phyloP scores from a whole-genome alignment of 1,284 basidiomycete genomes.

The Caloboletus inedulis region DNA sequence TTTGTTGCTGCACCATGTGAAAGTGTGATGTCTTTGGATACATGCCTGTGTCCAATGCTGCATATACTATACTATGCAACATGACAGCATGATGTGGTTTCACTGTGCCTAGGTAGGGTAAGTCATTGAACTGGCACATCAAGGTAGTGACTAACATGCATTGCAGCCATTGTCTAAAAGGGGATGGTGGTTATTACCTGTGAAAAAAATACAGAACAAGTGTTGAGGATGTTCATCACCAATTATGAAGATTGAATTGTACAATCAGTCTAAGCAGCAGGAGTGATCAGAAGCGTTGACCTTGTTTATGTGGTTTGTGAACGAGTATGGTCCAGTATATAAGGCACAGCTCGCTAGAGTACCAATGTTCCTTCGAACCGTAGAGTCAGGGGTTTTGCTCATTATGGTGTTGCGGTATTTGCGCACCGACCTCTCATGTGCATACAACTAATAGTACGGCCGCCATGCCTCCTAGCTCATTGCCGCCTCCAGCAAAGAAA shows the following conservation, averaged over 20 bases:
- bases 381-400: conserved; percentile 11
- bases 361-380: background rate
- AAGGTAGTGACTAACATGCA: background rate
- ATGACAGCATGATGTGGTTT: background rate
- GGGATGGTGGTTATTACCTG: background rate
- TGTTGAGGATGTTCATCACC: background rate
- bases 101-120: background rate
- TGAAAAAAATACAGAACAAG: background rate
- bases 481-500: conserved; percentile 56
- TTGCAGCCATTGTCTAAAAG: background rate
- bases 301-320: no score
- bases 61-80: background rate
- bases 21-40: no score
- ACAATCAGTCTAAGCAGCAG: background rate
- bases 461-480: conserved; percentile 41
- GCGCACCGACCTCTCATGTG: background rate
- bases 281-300: background rate
- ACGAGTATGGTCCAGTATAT: background rate
- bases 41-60: background rate
- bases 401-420: conserved; percentile 3
- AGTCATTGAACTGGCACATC: background rate
- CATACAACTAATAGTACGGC: background rate
- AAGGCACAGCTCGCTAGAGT: no score
- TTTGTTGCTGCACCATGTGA: no score
- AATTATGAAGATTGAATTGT: background rate